These are phyloP conservation scores for Warburgia ugandensis DNA, from an alignment of 164 flowering plant genomes.

Conservation along the genomic window DNA sequence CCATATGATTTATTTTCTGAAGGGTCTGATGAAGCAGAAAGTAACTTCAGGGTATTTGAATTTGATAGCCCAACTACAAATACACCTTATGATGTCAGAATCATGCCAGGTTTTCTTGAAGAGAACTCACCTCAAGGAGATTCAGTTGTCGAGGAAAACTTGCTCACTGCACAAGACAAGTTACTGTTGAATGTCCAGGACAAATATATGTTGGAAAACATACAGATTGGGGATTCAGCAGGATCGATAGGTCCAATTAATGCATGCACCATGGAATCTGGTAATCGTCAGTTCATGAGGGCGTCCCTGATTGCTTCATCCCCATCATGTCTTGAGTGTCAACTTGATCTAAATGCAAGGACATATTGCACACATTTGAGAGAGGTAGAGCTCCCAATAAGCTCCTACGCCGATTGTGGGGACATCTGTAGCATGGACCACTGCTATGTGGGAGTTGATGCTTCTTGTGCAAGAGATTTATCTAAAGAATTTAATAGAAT, in stretches of 20 bases:
- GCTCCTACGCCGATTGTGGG: slow-evolving; percentile 4
- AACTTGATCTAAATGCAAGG: slow-evolving; percentile 1
- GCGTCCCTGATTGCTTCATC: slow-evolving; percentile 1
- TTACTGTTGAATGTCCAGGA: slow-evolving; percentile 4
- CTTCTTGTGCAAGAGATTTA: slow-evolving; percentile 11
- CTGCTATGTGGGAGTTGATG: slow-evolving; percentile 7
- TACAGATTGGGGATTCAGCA: background rate
- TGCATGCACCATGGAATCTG: background rate
- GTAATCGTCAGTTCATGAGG: background rate
- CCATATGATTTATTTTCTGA: slow-evolving; percentile 25
- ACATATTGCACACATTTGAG: background rate
- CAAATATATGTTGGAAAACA: background rate
- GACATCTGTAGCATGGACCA: background rate
- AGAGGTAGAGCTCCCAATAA: background rate
- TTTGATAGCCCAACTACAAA: slow-evolving; percentile 13
- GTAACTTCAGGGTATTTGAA: slow-evolving; percentile 18
- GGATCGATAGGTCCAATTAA: slow-evolving; percentile 2
- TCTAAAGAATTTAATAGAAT: background rate
- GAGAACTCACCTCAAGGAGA: slow-evolving; percentile 21
- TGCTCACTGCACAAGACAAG: background rate
- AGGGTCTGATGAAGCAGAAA: slow-evolving; percentile 39
- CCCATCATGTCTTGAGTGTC: slow-evolving; percentile 5
- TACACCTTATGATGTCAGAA: slow-evolving; percentile 10
- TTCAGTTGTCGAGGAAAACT: slow-evolving; percentile 9
- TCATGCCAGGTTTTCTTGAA: slow-evolving; percentile 4